Evolutionary conservation across 768 basidiomycete species (phyloP).

Genomic region (Tephrocybe rancida): DNA sequence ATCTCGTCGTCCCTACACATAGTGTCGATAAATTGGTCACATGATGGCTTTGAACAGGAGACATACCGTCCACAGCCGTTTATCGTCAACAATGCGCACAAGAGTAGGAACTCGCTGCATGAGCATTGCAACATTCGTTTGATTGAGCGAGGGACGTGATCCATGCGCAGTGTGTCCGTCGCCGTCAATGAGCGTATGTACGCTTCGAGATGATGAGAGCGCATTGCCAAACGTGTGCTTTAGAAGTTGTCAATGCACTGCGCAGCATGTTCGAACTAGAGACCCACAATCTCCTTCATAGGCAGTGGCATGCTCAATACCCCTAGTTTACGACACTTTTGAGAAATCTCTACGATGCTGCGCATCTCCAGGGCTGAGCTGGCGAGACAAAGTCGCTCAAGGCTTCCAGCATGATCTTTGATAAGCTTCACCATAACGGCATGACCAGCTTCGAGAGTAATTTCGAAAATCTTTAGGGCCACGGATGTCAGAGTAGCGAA

Average conservation of each 20-base stretch:
- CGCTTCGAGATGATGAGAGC: constrained; percentile 34
- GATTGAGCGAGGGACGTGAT: constrained; percentile 37
- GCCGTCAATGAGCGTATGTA: constrained; percentile 49
- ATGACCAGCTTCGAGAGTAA: constrained; percentile 30
- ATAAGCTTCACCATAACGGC: constrained; percentile 46
- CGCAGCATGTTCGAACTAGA: neutral
- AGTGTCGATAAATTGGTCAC: neutral
- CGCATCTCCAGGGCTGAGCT: constrained; percentile 44
- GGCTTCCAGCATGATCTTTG: constrained; percentile 39
- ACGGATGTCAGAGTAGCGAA: constrained; percentile 37
- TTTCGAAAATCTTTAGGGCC: constrained; percentile 47
- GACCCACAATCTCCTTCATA: constrained; percentile 48
- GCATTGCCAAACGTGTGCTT: constrained; percentile 36
- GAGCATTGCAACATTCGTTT: constrained; percentile 40
- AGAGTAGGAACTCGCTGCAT: constrained; percentile 42
- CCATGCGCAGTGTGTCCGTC: constrained; percentile 43
- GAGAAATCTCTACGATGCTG: constrained; percentile 42
- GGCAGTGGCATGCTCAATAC: constrained; percentile 54
- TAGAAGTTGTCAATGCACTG: neutral
- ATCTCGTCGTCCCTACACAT: constrained; percentile 27
- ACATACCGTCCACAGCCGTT: constrained; percentile 59
- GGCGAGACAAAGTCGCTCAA: constrained; percentile 48
- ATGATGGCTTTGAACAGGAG: neutral
- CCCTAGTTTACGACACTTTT: constrained; percentile 46
- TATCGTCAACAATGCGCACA: constrained; percentile 48